Evolutionary conservation across 768 basidiomycete species (phyloP), one percentile per base, ranked within the genome.

Genomic region (Leccinum ochraceum): DNA sequence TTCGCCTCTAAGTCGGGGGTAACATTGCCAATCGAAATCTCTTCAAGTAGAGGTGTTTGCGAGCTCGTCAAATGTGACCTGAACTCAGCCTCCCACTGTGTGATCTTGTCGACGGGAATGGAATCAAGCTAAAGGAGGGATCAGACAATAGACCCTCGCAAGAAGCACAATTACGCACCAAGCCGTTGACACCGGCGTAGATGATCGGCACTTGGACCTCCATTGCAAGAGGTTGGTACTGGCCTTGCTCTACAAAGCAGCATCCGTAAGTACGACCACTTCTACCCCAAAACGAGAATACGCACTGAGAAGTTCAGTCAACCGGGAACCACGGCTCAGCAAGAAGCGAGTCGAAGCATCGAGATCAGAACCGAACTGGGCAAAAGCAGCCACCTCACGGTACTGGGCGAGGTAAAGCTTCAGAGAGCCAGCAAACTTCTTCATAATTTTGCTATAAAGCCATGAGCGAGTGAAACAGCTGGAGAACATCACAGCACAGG

Each of bases 351-450:
- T 99, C 16, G 96, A 98, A 58, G 96, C 95, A 81, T 98, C 97
- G 73, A 98, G 92, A 80, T 99, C 97, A 71, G 97, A 99, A 86
- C 97, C 97, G 83, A 99, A 99, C 76, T 98, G 97, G 60, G 96
- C 95, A 74, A 96, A 97, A 67, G 95, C 95, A 67, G 97, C 97
- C 68, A 99, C 97, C 85, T 99, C 97, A 90, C 97, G 95, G 84
- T 98, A 99, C 78, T 99, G 97, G 32, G 97, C 97, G 67, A 99
- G 93, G 87, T 99, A 99, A 52, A 99, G 87, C 83, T 98, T 98
- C 69, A 98, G 88, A 57, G 97, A 98, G 85, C 97, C 97, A 71
- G 97, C 97, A 71, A 98, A 98, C 83, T 98, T 95, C 91, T 98
- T 99, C 97, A 99, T 98, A 81, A 98, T 94, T 81, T 95, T 94